These are phyloP conservation scores for Phytophthora rubi DNA, from an alignment of 352 stramenopile species.

Conservation along the genomic window DNA sequence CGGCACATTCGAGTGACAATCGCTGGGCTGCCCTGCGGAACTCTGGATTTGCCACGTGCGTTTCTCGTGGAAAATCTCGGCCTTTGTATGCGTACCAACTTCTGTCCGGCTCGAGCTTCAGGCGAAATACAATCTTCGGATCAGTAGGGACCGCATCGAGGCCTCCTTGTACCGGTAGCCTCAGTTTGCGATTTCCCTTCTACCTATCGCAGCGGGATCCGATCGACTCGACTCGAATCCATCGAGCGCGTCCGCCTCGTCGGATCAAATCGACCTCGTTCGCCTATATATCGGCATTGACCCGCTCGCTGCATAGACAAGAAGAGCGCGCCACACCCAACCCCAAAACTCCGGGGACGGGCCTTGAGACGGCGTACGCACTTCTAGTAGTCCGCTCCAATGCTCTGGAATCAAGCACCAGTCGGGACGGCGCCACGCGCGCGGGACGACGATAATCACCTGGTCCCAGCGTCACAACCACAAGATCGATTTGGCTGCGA, in stretches of 20 bases:
- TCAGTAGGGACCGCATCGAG: not conserved
- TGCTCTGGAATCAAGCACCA: conserved; percentile 19
- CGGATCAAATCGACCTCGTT: not conserved
- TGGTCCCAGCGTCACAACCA: conserved; percentile 7
- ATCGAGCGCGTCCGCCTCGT: too few relatives aligned
- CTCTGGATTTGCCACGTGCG: not conserved
- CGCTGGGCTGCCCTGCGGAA: not conserved
- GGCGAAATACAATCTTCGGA: conserved; percentile 28
- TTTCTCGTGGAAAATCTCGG: conserved; percentile 11
- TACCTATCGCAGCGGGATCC: not conserved
- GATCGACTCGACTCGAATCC: not conserved
- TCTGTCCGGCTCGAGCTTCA: conserved; percentile 4
- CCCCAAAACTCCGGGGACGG: conserved; percentile 7
- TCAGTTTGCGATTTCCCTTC: conserved; percentile 21
- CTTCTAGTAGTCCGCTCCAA: conserved; percentile 21
- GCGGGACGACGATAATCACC: not conserved
- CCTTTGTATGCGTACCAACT: conserved; percentile 33
- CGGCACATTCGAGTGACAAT: not conserved
- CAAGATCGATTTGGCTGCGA: conserved; percentile 26
- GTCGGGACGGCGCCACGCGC: conserved; percentile 27
- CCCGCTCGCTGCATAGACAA: conserved; percentile 32
- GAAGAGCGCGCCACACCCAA: conserved; percentile 12
- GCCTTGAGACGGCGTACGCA: not conserved
- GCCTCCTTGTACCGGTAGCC: not conserved
- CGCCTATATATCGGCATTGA: not conserved